Base-by-base conservation (phyloP, 805 yeast species). In the Metschnikowia koreensis region DNA sequence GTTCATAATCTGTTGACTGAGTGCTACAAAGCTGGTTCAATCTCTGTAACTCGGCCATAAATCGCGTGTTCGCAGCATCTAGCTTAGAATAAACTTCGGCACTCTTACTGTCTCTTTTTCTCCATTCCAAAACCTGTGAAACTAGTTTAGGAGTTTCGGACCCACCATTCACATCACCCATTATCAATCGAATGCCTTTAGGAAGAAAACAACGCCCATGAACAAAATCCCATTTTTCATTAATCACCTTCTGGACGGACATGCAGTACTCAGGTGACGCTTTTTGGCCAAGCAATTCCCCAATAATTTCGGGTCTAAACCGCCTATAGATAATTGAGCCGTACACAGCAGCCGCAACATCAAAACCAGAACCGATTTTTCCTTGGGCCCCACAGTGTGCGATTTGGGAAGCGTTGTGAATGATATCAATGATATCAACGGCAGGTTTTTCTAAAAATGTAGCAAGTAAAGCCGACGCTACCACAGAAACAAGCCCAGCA, bases 341-440 rank as follows among this genome's bases (percentile, higher is more conserved):
- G 67, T 79, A 93, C 0, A 89, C 86, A 0, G 99, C 99, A 27
- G 97, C 86, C 0, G 97, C 98, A 40, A 94, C 96, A 65, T 94
- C 99, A 68, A 94, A 94, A 0, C 99, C 99, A 3, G 97, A 90
- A 0, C 99, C 99, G 27, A 94, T 84, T 67, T 94, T 94, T 33
- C 89, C 89, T 67, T 94, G 99, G 2, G 99, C 98, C 51, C 82
- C 79, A 66, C 97, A 92, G 67, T 94, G 99, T 0, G 96, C 86
- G 8, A 89, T 74, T 66, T 94, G 99, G 0, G 97, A 82, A 28
- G 90, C 68, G 61, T 90, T 93, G 66, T 94, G 98, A 36, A 93
- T 74, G n/a, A 66, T 54, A 6, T 67, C 60, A 7, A 55, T 51
- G 28, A 58, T 50, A 12, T 55, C 56, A 7, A 49, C 51, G 9